These are phyloP conservation scores for Echium plantagineum DNA, from an alignment of 257 asterid genomes.

Conservation along the genomic window DNA sequence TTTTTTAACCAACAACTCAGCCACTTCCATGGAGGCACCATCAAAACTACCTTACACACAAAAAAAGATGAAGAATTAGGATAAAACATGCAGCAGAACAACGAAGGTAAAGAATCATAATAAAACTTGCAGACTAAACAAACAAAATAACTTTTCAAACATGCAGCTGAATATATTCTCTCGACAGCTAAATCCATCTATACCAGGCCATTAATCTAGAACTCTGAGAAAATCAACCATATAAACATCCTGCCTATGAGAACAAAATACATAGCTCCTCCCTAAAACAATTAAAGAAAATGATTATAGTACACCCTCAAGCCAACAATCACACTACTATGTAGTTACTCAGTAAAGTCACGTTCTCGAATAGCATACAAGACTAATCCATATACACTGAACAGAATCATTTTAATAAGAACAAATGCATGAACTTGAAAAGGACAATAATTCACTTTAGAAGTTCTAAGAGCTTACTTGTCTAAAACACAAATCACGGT, in stretches of 20 bases:
- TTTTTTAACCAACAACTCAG: slow-evolving; percentile 67
- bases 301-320: slow-evolving; percentile 1
- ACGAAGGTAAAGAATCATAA: too few species aligned
- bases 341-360: background rate
- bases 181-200: background rate
- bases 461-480: slow-evolving; percentile 51
- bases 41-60: slow-evolving; percentile 92
- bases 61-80: slow-evolving; percentile 25
- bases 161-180: slow-evolving; percentile 6
- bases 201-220: too few species aligned
- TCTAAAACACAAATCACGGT: slow-evolving; percentile 63
- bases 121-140: too few species aligned
- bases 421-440: background rate
- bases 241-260: too few species aligned
- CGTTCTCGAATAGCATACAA: too few species aligned
- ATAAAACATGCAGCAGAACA: too few species aligned
- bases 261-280: too few species aligned
- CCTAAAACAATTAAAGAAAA: slow-evolving; percentile 1
- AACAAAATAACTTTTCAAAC: too few species aligned
- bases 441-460: background rate
- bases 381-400: background rate
- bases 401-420: background rate
- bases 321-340: background rate
- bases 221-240: too few species aligned
- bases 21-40: slow-evolving; percentile 81